Base-by-base conservation (phyloP, 2,329 filamentous ascomycete species). In the Orbilia brochopaga region DNA sequence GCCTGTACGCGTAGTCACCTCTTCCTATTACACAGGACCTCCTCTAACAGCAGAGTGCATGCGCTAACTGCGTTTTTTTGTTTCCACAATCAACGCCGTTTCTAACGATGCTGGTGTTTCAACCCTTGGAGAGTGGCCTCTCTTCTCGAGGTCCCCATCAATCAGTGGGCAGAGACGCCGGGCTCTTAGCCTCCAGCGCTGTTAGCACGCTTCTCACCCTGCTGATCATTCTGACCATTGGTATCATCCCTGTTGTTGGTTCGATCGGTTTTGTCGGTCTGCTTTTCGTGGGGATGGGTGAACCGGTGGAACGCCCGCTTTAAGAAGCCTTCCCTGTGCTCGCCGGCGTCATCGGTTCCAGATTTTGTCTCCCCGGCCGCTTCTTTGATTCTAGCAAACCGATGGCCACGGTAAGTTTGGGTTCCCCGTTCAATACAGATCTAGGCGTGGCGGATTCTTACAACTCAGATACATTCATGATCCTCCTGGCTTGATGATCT, bases 401-500 rank as follows among this genome's bases (percentile, higher is more conserved):
- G 24, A 44, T 17, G 15, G 21, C 1, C n/a, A 23, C 11, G 7
- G n/a, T 23, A 21, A 30, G 48, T 35, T 53, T 19, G 46, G 27
- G 6, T 0, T 11, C 11, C 17, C 11, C 3, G 6, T 3, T 5
- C 30, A 40, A 13, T 17, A 32, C 21, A 3, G 13, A 15, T 8
- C 11, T 37, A 10, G n/a, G n/a, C 3, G 19, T 15, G 5, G 17
- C 23, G 23, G 11, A 52, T 8, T 32, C 66, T 37, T 60, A 72
- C 66, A 72, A 17, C 30, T 82, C 82, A 60, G 80, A 81, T 42
- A 96, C 82, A 78, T 95, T 93, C 92, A 99, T 97, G 64, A 96
- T 86, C 51, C 94, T 85, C 82, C 91, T 94, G 35, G 94, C 94
- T 27, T 86, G 91, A 82, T 92, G 92, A 80, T 99, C 94, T 42